Percentiles rank a stretch among this genome's conserved stretches.
phyloP scores from a whole-genome alignment of 768 basidiomycete species.

The Epithele typhae region DNA sequence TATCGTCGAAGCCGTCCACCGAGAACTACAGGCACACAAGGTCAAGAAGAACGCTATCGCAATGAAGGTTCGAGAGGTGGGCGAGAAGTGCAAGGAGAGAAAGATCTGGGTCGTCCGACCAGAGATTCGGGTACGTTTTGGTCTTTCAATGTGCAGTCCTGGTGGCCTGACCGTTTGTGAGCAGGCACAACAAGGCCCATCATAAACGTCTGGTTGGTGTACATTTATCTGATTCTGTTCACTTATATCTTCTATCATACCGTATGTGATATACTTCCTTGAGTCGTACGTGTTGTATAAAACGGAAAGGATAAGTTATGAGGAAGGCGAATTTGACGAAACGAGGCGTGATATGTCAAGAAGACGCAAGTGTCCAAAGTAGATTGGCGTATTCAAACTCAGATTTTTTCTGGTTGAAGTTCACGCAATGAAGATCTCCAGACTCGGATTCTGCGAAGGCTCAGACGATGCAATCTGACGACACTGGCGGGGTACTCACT shows the following conservation, averaged over 20 bases:
- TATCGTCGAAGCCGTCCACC: slow-evolving; percentile 70
- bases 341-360: slow-evolving; percentile 17
- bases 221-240: too few relatives aligned
- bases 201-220: neutral
- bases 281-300: slow-evolving; percentile 1
- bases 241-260: too few relatives aligned
- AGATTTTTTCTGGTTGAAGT: slow-evolving; percentile 24
- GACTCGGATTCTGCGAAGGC: slow-evolving; percentile 48
- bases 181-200: slow-evolving; percentile 11
- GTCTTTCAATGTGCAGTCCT: neutral
- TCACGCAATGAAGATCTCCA: slow-evolving; percentile 35
- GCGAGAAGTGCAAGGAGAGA: slow-evolving; percentile 68
- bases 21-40: slow-evolving; percentile 62
- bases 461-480: neutral
- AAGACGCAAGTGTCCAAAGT: slow-evolving; percentile 33
- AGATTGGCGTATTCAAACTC: slow-evolving; percentile 27
- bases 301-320: neutral
- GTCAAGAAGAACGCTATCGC: slow-evolving; percentile 85
- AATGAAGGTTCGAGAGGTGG: slow-evolving; percentile 72
- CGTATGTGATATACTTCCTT: neutral
- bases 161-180: neutral
- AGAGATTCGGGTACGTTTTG: slow-evolving; percentile 20
- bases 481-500: slow-evolving; percentile 39
- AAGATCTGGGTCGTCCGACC: slow-evolving; percentile 70
- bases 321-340: slow-evolving; percentile 6